These are phyloP conservation scores for Nakaseomyces kungkrabaensis DNA, from an alignment of 1,139 yeast genomes.

Conservation along the genomic window DNA sequence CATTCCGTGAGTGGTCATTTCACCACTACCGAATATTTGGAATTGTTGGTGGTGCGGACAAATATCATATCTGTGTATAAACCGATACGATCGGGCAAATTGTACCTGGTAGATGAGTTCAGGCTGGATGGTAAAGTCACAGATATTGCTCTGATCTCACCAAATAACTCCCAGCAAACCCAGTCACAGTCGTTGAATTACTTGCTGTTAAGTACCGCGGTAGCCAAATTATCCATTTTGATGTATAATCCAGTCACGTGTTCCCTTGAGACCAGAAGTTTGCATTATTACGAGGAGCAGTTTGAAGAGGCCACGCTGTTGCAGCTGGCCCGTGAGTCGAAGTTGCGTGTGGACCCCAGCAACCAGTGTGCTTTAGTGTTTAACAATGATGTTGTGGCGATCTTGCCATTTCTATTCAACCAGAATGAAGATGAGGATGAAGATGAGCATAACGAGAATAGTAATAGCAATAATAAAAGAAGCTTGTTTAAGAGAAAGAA, in stretches of 20 bases:
- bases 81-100: slow-evolving; percentile 32
- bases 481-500: slow-evolving; percentile 14
- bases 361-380: slow-evolving; percentile 53
- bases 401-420: slow-evolving; percentile 43
- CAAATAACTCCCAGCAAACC: slow-evolving; percentile 20
- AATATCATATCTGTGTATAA: slow-evolving; percentile 62
- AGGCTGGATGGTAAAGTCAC: slow-evolving; percentile 62
- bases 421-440: slow-evolving; percentile 25
- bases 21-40: slow-evolving; percentile 40
- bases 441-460: slow-evolving; percentile 24
- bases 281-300: slow-evolving; percentile 78
- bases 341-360: slow-evolving; percentile 57
- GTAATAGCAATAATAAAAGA: background rate
- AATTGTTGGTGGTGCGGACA: slow-evolving; percentile 63
- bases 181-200: slow-evolving; percentile 37
- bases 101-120: slow-evolving; percentile 56
- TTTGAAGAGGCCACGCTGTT: slow-evolving; percentile 44
- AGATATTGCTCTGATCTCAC: slow-evolving; percentile 41
- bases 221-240: slow-evolving; percentile 69
- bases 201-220: slow-evolving; percentile 56
- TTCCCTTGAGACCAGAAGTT: slow-evolving; percentile 57
- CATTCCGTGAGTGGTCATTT: slow-evolving; percentile 56
- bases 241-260: slow-evolving; percentile 53
- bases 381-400: slow-evolving; percentile 62
- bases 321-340: slow-evolving; percentile 35